These are phyloP conservation scores for Solanum appendiculatum DNA, from an alignment of 257 asterid genomes.

Conservation along the genomic window DNA sequence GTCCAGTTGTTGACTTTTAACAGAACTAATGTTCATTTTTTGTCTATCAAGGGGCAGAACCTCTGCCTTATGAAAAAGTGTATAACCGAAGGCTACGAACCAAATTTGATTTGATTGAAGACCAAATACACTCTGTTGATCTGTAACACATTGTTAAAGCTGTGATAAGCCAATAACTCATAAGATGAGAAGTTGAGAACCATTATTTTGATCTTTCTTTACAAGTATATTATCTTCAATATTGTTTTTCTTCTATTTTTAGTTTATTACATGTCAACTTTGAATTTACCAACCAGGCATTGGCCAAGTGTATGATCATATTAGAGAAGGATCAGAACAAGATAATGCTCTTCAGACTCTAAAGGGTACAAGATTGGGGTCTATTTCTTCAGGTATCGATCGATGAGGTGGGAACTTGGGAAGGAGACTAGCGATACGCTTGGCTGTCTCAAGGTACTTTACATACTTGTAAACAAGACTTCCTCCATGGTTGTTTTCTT, in stretches of 20 bases:
- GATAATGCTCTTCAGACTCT: slow-evolving; percentile 5
- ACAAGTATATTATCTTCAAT: not conserved
- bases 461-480: not conserved
- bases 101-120: not conserved
- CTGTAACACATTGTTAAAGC: not conserved
- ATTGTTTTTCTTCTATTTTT: not conserved
- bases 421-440: slow-evolving; percentile 23
- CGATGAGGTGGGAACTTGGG: slow-evolving; percentile 26
- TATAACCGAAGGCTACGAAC: not conserved
- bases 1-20: too few species aligned
- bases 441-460: slow-evolving; percentile 37
- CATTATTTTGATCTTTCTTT: not conserved
- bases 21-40: too few species aligned
- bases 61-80: not conserved
- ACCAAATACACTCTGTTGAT: not conserved
- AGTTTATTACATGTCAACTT: not conserved
- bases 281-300: not conserved
- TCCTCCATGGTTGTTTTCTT: not conserved
- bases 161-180: not conserved
- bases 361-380: slow-evolving; percentile 26
- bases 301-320: not conserved
- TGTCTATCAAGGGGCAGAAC: not conserved
- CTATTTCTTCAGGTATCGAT: slow-evolving; percentile 29
- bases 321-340: not conserved
- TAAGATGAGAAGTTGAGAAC: not conserved